A percentile compares a stretch with the other conserved stretches of the same genome.
Conservation (phyloP, 441 rosid genomes). For the Corymbia citriodora region DNA sequence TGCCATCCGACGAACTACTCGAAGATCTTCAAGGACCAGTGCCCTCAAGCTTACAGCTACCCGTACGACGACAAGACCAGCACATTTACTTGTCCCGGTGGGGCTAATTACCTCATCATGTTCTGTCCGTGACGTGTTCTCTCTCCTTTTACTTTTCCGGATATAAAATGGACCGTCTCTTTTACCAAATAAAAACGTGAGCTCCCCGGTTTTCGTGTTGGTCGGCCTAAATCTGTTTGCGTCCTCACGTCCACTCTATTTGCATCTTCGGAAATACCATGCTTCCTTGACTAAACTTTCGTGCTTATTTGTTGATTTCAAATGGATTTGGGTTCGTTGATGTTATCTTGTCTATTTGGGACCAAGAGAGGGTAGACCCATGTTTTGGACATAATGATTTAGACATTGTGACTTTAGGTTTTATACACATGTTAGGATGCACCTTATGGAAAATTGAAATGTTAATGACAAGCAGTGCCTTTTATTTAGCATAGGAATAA, state of each 20-base stretch:
- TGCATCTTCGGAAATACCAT: neutral
- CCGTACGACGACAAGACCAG: conserved; percentile 23
- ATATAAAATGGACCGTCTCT: neutral
- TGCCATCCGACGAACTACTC: conserved; percentile 20
- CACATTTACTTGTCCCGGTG: conserved; percentile 12
- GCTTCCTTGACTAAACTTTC: neutral
- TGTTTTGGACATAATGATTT: neutral
- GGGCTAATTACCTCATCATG: conserved; percentile 14
- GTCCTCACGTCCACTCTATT: neutral
- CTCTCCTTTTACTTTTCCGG: neutral
- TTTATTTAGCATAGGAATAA: too few species aligned
- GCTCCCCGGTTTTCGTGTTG: neutral
- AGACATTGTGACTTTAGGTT: neutral
- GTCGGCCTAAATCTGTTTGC: neutral
- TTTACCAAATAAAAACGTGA: too few species aligned
- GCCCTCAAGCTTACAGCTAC: conserved; percentile 28
- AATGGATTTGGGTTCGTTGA: neutral
- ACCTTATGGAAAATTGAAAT: neutral
- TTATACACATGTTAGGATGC: neutral
- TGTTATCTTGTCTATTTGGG: neutral
- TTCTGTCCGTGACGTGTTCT: conserved; percentile 15
- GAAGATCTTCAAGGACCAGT: conserved; percentile 11
- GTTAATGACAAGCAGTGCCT: neutral
- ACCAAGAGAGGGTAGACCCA: neutral
- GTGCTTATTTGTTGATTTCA: neutral